Conservation (phyloP, 768 basidiomycete species). For the Naganishia kalamii region DNA sequence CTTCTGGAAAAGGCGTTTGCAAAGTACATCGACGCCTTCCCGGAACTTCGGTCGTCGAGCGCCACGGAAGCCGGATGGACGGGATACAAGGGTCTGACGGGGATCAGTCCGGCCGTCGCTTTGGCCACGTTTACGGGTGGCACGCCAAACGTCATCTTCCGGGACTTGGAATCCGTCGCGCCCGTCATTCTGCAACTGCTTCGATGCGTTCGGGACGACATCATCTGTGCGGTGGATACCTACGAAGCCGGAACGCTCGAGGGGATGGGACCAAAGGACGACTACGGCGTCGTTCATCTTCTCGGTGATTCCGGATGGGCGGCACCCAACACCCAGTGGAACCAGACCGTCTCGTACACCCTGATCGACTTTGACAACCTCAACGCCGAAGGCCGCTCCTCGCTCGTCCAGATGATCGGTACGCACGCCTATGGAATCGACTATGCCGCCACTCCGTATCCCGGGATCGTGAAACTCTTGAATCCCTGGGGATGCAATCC, state of each 20-base stretch:
- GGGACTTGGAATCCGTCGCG: background rate
- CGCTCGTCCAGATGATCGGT: background rate
- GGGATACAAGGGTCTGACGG: background rate
- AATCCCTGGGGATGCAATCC: constrained; percentile 14
- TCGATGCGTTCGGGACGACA: background rate
- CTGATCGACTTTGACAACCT: constrained; percentile 8
- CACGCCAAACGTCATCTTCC: background rate
- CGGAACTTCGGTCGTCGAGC: background rate
- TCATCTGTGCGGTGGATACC: constrained; percentile 12
- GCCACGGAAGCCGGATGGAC: background rate
- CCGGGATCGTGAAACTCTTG: constrained; percentile 1
- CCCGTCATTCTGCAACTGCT: background rate
- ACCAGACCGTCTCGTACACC: background rate
- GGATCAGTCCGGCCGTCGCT: background rate
- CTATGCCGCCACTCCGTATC: background rate
- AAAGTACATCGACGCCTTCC: constrained; percentile 8
- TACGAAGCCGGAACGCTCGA: background rate
- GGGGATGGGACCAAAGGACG: constrained; percentile 7
- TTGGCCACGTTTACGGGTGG: constrained; percentile 2
- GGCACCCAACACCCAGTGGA: background rate
- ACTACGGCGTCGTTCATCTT: background rate
- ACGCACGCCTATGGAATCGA: constrained; percentile 6
- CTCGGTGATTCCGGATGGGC: constrained; percentile 16
- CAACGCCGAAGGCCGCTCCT: background rate
- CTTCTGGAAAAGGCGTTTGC: constrained; percentile 17